Conservation (phyloP, 2,329 filamentous ascomycete genomes). For the Diaporthe amygdali region DNA sequence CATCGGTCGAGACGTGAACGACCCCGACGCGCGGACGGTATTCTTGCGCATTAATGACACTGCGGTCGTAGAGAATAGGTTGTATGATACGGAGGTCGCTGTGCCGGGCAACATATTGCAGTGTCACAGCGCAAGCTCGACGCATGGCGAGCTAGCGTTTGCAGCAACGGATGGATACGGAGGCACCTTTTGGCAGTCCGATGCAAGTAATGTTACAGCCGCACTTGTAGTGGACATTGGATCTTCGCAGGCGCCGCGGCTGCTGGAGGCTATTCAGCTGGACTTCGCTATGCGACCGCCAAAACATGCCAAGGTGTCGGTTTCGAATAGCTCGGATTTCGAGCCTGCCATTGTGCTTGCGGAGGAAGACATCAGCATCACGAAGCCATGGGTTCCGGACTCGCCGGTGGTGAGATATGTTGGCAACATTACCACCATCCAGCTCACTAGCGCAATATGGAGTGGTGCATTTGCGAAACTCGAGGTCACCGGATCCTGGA, state of each 20-base stretch:
- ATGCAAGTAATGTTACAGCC: conserved; percentile 51
- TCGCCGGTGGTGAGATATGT: conserved; percentile 20
- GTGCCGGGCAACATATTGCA: conserved; percentile 63
- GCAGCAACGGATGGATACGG: conserved; percentile 67
- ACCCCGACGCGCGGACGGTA: conserved; percentile 38
- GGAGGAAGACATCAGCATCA: conserved; percentile 27
- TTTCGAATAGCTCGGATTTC: conserved; percentile 21
- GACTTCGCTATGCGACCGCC: conserved; percentile 25
- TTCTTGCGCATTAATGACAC: conserved; percentile 48
- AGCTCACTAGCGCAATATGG: conserved; percentile 1
- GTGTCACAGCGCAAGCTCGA: conserved; percentile 55
- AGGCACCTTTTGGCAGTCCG: conserved; percentile 69
- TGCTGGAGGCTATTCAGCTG: conserved; percentile 13
- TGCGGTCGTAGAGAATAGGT: conserved; percentile 59
- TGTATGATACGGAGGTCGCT: conserved; percentile 52
- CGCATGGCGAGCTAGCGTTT: conserved; percentile 67
- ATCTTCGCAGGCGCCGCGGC: conserved; percentile 9
- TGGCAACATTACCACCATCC: conserved; percentile 18
- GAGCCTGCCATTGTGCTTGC: conserved; percentile 22
- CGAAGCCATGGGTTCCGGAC: conserved; percentile 26
- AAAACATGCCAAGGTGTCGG: conserved; percentile 25
- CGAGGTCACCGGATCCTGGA: conserved; percentile 10
- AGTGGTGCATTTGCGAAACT: conserved; percentile 23
- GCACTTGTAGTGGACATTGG: conserved; percentile 61
- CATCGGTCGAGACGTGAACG: conserved; percentile 49